phyloP scores from a whole-genome alignment of 2,329 filamentous ascomycete genomes.

The Davidsoniella australis region DNA sequence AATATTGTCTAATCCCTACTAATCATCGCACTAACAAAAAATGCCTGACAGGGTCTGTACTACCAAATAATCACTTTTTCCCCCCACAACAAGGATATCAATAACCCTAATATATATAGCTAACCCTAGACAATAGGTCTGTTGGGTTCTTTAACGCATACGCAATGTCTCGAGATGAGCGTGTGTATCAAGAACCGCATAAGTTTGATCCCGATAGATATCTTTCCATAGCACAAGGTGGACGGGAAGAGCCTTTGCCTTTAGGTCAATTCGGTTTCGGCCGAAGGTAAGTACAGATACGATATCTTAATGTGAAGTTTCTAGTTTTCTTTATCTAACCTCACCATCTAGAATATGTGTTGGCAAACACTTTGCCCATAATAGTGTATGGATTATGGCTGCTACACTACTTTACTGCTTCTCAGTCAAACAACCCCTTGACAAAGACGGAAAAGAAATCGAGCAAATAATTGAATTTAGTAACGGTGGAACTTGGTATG shows the following conservation, averaged over 20 bases:
- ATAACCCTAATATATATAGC: background rate
- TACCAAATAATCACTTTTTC: background rate
- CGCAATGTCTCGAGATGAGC: slow-evolving; percentile 26
- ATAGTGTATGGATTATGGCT: slow-evolving; percentile 22
- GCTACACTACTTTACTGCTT: slow-evolving; percentile 20
- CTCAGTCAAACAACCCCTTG: slow-evolving; percentile 17
- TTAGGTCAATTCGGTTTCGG: slow-evolving; percentile 21
- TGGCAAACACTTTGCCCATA: slow-evolving; percentile 20
- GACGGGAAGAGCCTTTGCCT: slow-evolving; percentile 27
- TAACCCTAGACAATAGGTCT: slow-evolving; percentile 15
- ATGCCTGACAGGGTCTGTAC: background rate
- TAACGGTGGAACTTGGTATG: slow-evolving; percentile 20
- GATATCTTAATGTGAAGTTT: no score
- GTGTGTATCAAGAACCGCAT: slow-evolving; percentile 24
- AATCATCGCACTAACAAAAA: background rate
- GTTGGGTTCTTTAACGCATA: slow-evolving; percentile 26
- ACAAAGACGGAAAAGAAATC: slow-evolving; percentile 16
- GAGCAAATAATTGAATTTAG: slow-evolving; percentile 18
- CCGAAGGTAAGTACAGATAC: slow-evolving; percentile 6
- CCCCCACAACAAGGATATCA: background rate
- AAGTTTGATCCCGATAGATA: slow-evolving; percentile 32
- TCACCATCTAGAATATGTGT: slow-evolving; percentile 17
- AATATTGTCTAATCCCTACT: background rate
- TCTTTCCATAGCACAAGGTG: background rate
- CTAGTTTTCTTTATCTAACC: no score